These are phyloP conservation scores for Aspergillus kassunensis DNA, from an alignment of 495 filamentous ascomycete genomes.

Conservation along the genomic window DNA sequence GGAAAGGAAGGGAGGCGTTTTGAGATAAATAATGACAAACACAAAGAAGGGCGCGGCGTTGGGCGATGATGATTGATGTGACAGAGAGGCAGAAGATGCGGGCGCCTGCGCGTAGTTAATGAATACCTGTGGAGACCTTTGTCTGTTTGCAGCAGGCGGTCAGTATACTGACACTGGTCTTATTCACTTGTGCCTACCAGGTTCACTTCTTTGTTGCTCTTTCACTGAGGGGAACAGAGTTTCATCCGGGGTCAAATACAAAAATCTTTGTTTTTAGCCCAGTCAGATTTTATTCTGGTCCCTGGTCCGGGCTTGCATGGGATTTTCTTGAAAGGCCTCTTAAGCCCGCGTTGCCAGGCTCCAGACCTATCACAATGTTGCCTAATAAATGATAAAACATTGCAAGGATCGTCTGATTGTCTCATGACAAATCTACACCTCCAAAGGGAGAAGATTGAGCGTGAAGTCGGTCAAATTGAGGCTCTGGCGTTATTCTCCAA, in stretches of 20 bases:
- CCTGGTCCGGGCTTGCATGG: not conserved
- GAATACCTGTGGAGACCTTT: not conserved
- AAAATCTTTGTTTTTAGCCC: not conserved
- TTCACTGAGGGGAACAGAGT: not conserved
- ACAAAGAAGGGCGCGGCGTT: conserved; percentile 31
- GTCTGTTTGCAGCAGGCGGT: conserved; percentile 33
- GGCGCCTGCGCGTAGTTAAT: too few relatives aligned
- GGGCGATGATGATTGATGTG: conserved; percentile 27
- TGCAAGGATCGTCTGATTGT: not conserved
- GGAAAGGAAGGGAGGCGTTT: conserved; percentile 4
- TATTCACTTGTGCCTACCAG: not conserved
- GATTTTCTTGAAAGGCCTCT: not conserved
- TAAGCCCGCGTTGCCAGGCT: not conserved
- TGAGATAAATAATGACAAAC: conserved; percentile 15
- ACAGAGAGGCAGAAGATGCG: too few relatives aligned
- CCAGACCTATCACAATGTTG: conserved; percentile 5
- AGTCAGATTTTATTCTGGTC: not conserved
- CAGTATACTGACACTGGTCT: conserved; percentile 5
- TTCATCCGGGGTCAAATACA: not conserved
- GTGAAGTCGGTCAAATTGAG: too few relatives aligned
- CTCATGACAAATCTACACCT: too few relatives aligned
- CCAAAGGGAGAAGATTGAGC: too few relatives aligned
- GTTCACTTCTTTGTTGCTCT: not conserved
- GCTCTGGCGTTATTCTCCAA: too few relatives aligned
- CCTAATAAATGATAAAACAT: not conserved